These are phyloP conservation scores for Citeromyces matritensis DNA, from an alignment of 805 yeast genomes.

Conservation along the genomic window DNA sequence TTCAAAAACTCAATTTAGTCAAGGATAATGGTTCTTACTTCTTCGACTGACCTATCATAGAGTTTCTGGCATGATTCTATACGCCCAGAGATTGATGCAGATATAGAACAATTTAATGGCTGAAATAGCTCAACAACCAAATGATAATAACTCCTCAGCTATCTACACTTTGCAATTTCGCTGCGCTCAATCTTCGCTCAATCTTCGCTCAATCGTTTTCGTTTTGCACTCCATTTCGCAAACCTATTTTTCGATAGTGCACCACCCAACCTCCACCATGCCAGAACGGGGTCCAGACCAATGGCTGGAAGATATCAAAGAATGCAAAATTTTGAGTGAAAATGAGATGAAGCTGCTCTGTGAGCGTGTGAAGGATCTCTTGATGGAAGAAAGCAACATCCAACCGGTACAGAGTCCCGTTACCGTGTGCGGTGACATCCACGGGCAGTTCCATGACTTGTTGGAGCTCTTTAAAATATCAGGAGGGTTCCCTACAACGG, in stretches of 20 bases:
- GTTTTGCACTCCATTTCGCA: too few species aligned
- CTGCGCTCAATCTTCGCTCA: too few species aligned
- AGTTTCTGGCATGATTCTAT: too few species aligned
- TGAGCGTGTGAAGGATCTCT: conserved; percentile 83
- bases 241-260: not conserved
- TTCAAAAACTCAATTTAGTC: too few species aligned
- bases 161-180: too few species aligned
- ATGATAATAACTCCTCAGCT: too few species aligned
- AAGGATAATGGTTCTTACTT: too few species aligned
- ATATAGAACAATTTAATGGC: too few species aligned
- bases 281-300: conserved; percentile 80
- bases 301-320: conserved; percentile 89
- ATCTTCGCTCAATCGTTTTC: too few species aligned
- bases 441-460: conserved; percentile 94
- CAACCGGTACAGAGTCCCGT: conserved; percentile 92
- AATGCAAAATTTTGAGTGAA: conserved; percentile 80
- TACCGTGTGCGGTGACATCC: conserved; percentile 94
- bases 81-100: too few species aligned
- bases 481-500: conserved; percentile 83
- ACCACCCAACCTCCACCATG: conserved; percentile 17
- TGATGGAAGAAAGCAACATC: conserved; percentile 93
- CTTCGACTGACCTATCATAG: too few species aligned
- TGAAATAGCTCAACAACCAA: too few species aligned
- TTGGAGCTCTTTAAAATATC: conserved; percentile 78
- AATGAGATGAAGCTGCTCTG: conserved; percentile 93